Evolutionary conservation across 768 basidiomycete genomes (phyloP).

Genomic region (Mycena kentingensis): DNA sequence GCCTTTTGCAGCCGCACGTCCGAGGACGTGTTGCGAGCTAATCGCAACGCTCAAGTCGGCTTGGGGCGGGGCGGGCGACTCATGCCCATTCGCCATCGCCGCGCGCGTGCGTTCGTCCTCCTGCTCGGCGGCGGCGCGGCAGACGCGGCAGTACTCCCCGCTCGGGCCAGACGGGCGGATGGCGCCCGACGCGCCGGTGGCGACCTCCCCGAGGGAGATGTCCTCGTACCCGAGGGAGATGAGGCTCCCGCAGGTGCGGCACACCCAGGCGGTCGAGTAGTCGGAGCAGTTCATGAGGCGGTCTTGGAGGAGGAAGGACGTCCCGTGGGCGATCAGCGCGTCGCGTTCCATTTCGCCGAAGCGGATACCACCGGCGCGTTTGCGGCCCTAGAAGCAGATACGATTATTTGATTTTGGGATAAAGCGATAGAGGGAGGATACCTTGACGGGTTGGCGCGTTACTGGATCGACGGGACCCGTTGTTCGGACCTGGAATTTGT

Average conservation of each 20-base stretch:
- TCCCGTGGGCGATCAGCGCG: conserved; percentile 97
- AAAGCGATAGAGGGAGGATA: conserved; percentile 33
- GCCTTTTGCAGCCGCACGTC: conserved; percentile 59
- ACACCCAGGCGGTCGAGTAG: conserved; percentile 99
- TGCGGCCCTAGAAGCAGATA: conserved; percentile 70
- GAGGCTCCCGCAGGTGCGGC: conserved; percentile 92
- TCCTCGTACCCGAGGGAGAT: conserved; percentile 97
- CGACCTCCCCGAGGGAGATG: conserved; percentile 66
- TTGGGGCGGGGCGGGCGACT: conserved; percentile 39
- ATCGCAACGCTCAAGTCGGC: conserved; percentile 67
- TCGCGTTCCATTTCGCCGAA: conserved; percentile 99
- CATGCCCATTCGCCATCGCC: conserved; percentile 58
- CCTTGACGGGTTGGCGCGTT: conserved; percentile 97
- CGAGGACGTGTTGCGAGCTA: conserved; percentile 66
- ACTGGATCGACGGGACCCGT: conserved; percentile 96
- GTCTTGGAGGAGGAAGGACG: conserved; percentile 97
- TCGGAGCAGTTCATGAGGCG: conserved; percentile 99
- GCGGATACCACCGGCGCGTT: conserved; percentile 97
- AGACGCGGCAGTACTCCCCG: conserved; percentile 96
- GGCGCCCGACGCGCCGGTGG: conserved; percentile 49
- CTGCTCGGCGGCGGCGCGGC: conserved; percentile 70
- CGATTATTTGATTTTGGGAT: background rate
- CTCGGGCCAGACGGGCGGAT: conserved; percentile 68
- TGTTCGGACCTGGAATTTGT: conserved; percentile 99
- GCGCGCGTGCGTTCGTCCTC: conserved; percentile 63